Percentiles rank a stretch among this genome's conserved stretches.
Conservation (phyloP, 2,329 filamentous ascomycete genomes). For the Dactylellina sp. region DNA sequence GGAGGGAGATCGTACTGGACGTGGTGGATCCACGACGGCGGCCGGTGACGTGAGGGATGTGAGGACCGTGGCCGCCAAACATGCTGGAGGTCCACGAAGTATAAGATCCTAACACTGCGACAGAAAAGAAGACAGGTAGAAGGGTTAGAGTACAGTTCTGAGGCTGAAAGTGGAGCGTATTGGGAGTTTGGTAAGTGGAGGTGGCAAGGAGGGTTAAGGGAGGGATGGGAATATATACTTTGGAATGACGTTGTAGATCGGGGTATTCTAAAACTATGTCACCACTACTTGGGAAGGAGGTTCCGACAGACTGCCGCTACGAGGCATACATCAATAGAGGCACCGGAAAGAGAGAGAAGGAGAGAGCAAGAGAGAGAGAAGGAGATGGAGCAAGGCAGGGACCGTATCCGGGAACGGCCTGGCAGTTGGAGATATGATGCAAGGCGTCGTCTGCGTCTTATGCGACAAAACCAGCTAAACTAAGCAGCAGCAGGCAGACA, state of each 20-base stretch:
- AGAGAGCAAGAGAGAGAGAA: background rate
- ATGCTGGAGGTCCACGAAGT: conserved; percentile 54
- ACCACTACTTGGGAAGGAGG: too few species aligned
- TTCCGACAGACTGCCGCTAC: too few species aligned
- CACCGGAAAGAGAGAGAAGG: background rate
- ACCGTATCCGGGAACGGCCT: background rate
- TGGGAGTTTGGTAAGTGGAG: too few species aligned
- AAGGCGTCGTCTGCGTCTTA: background rate
- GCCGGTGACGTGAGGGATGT: conserved; percentile 54
- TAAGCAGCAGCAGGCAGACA: background rate
- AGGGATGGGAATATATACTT: conserved; percentile 14
- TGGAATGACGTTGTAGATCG: conserved; percentile 19
- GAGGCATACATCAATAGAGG: background rate
- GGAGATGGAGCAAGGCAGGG: background rate
- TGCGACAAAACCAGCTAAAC: background rate
- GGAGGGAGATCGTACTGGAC: conserved; percentile 27
- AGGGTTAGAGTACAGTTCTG: background rate
- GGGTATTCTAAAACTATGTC: background rate
- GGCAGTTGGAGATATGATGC: background rate
- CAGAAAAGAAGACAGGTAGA: conserved; percentile 9
- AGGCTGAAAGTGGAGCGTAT: too few species aligned
- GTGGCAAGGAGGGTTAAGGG: background rate
- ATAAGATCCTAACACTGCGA: conserved; percentile 52
- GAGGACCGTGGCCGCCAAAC: conserved; percentile 56
- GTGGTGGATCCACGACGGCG: conserved; percentile 48